Conservation (phyloP, 345 rosid genomes). For the Rhodamnia argentea region DNA sequence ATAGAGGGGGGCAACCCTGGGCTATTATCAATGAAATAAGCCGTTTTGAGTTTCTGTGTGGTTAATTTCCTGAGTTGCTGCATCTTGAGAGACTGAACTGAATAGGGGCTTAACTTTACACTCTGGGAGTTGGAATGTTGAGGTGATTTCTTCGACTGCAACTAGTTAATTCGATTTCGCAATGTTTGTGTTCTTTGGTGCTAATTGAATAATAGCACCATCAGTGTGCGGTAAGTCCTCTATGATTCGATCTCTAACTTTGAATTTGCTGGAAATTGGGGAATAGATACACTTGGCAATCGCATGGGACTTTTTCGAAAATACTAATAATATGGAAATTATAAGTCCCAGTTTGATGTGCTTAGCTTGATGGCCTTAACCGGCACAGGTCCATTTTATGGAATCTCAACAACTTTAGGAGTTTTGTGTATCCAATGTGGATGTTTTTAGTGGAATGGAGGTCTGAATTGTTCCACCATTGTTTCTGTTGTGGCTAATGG, state of each 20-base stretch:
- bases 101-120: neutral
- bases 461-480: neutral
- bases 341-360: neutral
- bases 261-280: neutral
- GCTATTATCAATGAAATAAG: neutral
- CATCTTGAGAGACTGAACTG: neutral
- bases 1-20: neutral
- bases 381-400: neutral
- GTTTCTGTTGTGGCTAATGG: conserved; percentile 12
- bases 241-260: neutral
- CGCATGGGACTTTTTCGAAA: rapidly evolving
- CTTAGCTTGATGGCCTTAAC: neutral
- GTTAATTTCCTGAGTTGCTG: neutral
- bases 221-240: neutral
- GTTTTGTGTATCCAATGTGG: neutral
- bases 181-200: neutral
- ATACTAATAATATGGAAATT: neutral
- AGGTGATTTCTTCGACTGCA: neutral
- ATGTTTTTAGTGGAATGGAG: neutral
- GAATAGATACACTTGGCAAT: neutral
- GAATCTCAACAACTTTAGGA: neutral
- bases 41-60: neutral
- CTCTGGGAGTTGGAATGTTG: neutral
- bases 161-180: neutral
- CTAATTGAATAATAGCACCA: neutral